These are phyloP conservation scores for Penicillium dipodomyicola DNA, from an alignment of 495 filamentous ascomycete species.

Conservation along the genomic window DNA sequence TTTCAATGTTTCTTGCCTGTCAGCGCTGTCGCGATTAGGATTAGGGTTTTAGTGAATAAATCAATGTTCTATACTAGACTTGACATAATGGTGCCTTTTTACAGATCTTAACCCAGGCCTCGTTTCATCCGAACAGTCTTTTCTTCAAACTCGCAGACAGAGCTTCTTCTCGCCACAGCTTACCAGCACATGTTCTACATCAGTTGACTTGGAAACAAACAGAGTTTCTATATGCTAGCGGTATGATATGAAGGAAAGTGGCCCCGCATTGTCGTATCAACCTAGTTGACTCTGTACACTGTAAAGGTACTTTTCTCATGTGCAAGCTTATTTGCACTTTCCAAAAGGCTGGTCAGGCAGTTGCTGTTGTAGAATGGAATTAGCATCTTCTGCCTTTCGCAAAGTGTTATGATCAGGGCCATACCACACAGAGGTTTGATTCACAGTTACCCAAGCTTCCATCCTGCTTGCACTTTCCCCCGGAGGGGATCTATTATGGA, in stretches of 20 bases:
- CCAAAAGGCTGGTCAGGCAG: constrained; percentile 1
- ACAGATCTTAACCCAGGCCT: too few species aligned
- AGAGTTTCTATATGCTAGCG: background rate
- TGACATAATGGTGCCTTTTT: background rate
- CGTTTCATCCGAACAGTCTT: background rate
- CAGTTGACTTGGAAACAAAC: background rate
- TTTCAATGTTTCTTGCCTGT: constrained; percentile 8
- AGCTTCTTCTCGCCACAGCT: background rate
- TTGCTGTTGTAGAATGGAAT: constrained; percentile 7
- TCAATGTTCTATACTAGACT: background rate
- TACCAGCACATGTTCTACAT: background rate
- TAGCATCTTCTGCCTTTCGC: background rate
- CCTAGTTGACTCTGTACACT: background rate
- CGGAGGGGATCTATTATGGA: constrained; percentile 9
- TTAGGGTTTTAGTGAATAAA: constrained; percentile 3
- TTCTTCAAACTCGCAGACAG: too few species aligned
- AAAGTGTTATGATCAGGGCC: background rate
- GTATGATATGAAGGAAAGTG: background rate
- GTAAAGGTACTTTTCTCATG: background rate
- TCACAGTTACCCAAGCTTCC: constrained; percentile 15
- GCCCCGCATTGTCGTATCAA: background rate
- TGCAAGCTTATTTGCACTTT: constrained; percentile 14
- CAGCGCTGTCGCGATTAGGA: constrained; percentile 11
- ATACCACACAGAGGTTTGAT: constrained; percentile 14
- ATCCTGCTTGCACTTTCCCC: constrained; percentile 15